A percentile compares a stretch with the other conserved stretches of the same genome.
These are phyloP conservation scores for Ogataea paradorogensis DNA, from an alignment of 805 yeast species.

Conservation along the genomic window DNA sequence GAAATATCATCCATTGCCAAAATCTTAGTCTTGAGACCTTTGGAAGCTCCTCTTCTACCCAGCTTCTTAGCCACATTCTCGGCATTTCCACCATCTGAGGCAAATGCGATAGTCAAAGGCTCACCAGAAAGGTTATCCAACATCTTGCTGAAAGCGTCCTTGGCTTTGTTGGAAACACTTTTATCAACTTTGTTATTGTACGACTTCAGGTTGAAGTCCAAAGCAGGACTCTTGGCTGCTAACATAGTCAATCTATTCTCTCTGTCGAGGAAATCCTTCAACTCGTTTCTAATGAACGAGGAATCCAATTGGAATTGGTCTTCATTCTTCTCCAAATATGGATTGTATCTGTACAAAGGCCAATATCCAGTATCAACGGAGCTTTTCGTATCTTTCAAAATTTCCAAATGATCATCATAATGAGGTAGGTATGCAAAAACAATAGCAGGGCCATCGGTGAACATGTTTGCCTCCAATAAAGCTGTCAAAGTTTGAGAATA, in stretches of 20 bases:
- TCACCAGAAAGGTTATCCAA: slow-evolving; percentile 90
- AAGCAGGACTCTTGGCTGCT: slow-evolving; percentile 65
- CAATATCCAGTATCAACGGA: slow-evolving; percentile 95
- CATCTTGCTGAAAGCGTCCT: slow-evolving; percentile 70
- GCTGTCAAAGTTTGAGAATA: slow-evolving; percentile 92
- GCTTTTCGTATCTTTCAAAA: slow-evolving; percentile 79
- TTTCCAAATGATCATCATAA: slow-evolving; percentile 63
- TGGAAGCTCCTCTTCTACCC: slow-evolving; percentile 71
- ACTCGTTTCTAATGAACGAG: slow-evolving; percentile 69
- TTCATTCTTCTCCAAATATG: slow-evolving; percentile 44
- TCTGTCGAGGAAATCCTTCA: slow-evolving; percentile 78
- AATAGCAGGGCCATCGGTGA: slow-evolving; percentile 78
- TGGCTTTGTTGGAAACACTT: slow-evolving; percentile 52
- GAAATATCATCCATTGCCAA: slow-evolving; percentile 70
- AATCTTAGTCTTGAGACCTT: slow-evolving; percentile 69
- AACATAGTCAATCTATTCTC: slow-evolving; percentile 84
- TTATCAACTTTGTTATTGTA: slow-evolving; percentile 59
- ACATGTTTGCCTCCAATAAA: slow-evolving; percentile 82
- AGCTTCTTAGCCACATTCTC: slow-evolving; percentile 76
- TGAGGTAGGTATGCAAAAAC: slow-evolving; percentile 91
- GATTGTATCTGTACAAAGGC: slow-evolving; percentile 90
- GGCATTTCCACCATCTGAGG: slow-evolving; percentile 92
- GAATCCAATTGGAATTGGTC: slow-evolving; percentile 82
- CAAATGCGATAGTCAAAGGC: slow-evolving; percentile 80
- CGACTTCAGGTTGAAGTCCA: slow-evolving; percentile 75